phyloP scores from a whole-genome alignment of 805 yeast species.

The Crinitomyces ghanaensis region DNA sequence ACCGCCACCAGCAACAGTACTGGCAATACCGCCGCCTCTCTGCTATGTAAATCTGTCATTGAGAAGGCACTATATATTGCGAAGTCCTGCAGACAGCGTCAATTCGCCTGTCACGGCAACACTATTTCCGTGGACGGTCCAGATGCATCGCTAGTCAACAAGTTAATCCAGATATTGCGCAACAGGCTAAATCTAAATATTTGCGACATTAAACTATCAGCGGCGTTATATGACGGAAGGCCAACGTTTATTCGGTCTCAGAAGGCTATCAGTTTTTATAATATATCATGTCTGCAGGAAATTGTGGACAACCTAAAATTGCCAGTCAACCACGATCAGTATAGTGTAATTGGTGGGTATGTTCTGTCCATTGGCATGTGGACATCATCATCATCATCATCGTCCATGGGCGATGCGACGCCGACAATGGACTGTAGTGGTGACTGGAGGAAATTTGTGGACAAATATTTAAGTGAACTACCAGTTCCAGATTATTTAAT shows the following conservation, averaged over 20 bases:
- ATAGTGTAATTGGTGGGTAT: slow-evolving; percentile 16
- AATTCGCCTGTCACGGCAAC: slow-evolving; percentile 5
- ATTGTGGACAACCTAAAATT: slow-evolving; percentile 12
- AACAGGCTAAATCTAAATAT: no score
- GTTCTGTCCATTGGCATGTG: no score
- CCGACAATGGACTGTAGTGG: no score
- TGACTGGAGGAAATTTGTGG: slow-evolving; percentile 20
- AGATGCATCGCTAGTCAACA: slow-evolving; percentile 9
- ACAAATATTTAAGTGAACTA: slow-evolving; percentile 16
- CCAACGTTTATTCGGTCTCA: slow-evolving; percentile 12
- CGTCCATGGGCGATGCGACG: no score
- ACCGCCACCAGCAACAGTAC: slow-evolving; percentile 4
- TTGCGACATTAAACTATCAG: no score
- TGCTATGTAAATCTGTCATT: no score
- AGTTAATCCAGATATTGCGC: slow-evolving; percentile 6
- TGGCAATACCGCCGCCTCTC: no score
- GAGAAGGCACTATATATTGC: no score
- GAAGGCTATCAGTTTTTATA: slow-evolving; percentile 18
- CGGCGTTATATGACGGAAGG: slow-evolving; percentile 5
- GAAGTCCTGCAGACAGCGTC: no score
- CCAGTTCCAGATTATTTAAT: slow-evolving; percentile 18
- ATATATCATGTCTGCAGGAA: slow-evolving; percentile 18
- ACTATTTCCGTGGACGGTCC: slow-evolving; percentile 15
- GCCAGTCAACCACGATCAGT: slow-evolving; percentile 3
- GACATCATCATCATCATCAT: no score